Conservation (phyloP, 2,329 filamentous ascomycete genomes). For the Cercospora zeina region DNA sequence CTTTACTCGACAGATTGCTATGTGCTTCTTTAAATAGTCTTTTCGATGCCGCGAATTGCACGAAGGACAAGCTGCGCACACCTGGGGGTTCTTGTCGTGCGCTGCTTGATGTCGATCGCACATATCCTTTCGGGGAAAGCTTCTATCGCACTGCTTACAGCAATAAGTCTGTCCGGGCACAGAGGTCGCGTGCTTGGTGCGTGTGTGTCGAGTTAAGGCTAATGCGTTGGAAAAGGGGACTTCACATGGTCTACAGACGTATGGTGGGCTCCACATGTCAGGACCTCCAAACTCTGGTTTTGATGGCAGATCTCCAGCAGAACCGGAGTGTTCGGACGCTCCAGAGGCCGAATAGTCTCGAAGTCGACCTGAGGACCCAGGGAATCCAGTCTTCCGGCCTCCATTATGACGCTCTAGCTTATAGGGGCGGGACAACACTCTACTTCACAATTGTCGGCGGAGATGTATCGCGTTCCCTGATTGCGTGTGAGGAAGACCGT, state of each 20-base stretch:
- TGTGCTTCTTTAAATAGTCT: background rate
- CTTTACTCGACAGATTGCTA: background rate
- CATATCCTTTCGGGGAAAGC: background rate
- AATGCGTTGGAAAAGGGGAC: background rate
- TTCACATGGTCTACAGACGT: background rate
- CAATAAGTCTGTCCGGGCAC: background rate
- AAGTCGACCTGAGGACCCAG: background rate
- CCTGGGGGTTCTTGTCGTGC: background rate
- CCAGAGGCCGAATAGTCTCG: background rate
- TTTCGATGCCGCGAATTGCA: background rate
- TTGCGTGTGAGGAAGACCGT: background rate
- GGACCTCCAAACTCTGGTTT: background rate
- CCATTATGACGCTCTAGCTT: too few species aligned
- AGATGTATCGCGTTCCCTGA: background rate
- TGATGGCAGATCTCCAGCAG: background rate
- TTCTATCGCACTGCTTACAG: background rate
- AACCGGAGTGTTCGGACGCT: background rate
- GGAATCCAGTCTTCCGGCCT: too few species aligned
- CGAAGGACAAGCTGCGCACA: background rate
- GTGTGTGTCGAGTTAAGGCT: background rate
- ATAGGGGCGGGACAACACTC: background rate
- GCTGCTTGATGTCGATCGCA: background rate
- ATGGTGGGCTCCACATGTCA: background rate
- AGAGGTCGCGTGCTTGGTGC: background rate
- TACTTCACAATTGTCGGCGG: background rate